Base-by-base conservation (phyloP, 2,329 filamentous ascomycete genomes). In the Aspergillus ochraceus region DNA sequence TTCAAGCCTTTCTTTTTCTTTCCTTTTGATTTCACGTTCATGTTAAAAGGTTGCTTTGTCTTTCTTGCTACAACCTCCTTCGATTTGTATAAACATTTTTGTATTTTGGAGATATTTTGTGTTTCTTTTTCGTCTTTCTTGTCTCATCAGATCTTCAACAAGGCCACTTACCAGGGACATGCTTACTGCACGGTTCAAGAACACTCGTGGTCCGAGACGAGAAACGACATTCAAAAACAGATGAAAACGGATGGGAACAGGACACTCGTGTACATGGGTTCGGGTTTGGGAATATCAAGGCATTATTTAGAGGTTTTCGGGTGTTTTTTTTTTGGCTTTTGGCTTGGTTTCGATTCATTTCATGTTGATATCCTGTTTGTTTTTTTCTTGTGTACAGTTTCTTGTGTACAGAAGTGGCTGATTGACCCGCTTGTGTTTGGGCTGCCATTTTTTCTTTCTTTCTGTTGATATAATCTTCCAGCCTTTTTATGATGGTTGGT, bases 31-130 rank as follows among this genome's bases (percentile, higher is more conserved):
- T 47, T 42, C 36, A 42, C 17, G 4, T 14, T 42, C 36, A n/a
- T 42, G 36, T 42, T 42, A 3, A 19, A 24, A 47, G 45, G 19
- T 47, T 24, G 45, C 45, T 47, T 47, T 20, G 45, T 47, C 45
- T 12, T 54, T 42, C 36, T 54, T 51, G 24, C 24, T 30, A 24
- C 49, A 51, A 29, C 24, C 24, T n/a, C 26, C 22, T 32, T 51
- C 19, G 49, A 51, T 51, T 29, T 30, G 24, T 51, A n/a, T 54
- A 54, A 54, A 54, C 45, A 36, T 46, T 14, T 24, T 42, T 54
- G 52, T 54, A 54, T 54, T 54, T 24, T 54, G 36, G 51, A 24
- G 20, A 29, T 17, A 14, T 39, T 42, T 54, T 39, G 19, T 45
- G 8, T 46, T 54, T 42, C 2, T 24, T 22, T 54, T 24, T 26